Evolutionary conservation across 78 protist genomes (phyloP).

Genomic region (Dictyostelium brefeldianum): DNA sequence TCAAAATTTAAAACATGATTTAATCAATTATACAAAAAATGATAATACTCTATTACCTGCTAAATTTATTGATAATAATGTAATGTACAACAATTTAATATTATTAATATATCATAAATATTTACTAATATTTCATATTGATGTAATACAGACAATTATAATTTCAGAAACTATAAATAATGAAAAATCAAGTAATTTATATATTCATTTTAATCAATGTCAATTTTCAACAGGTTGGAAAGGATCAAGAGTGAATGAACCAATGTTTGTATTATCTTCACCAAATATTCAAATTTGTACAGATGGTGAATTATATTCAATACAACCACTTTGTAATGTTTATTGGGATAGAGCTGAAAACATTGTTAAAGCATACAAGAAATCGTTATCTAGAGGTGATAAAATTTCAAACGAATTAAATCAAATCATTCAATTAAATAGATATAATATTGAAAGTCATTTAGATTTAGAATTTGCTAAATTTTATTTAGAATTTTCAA

Average conservation of each 20-base stretch:
- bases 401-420: constrained; percentile 22
- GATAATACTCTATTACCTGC: constrained; percentile 58
- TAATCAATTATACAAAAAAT: constrained; percentile 23
- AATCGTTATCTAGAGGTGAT: constrained; percentile 42
- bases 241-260: constrained; percentile 38
- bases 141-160: constrained; percentile 20
- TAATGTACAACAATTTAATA: not conserved
- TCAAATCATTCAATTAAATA: not conserved
- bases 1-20: constrained; percentile 22
- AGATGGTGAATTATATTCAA: constrained; percentile 46
- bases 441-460: constrained; percentile 13
- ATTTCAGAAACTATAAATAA: constrained; percentile 24
- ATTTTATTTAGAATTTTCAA: constrained; percentile 23
- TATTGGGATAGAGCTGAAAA: constrained; percentile 55
- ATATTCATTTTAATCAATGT: constrained; percentile 59
- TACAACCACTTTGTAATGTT: constrained; percentile 59
- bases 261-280: constrained; percentile 38
- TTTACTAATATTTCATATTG: not conserved
- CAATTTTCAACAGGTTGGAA: constrained; percentile 49
- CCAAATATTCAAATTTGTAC: constrained; percentile 70
- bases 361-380: constrained; percentile 15
- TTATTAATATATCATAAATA: not conserved
- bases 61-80: constrained; percentile 30
- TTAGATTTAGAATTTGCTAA: constrained; percentile 1
- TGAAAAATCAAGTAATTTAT: constrained; percentile 26